phyloP scores from a whole-genome alignment of 2,329 filamentous ascomycete species.

The Cordyceps cateniannulata region DNA sequence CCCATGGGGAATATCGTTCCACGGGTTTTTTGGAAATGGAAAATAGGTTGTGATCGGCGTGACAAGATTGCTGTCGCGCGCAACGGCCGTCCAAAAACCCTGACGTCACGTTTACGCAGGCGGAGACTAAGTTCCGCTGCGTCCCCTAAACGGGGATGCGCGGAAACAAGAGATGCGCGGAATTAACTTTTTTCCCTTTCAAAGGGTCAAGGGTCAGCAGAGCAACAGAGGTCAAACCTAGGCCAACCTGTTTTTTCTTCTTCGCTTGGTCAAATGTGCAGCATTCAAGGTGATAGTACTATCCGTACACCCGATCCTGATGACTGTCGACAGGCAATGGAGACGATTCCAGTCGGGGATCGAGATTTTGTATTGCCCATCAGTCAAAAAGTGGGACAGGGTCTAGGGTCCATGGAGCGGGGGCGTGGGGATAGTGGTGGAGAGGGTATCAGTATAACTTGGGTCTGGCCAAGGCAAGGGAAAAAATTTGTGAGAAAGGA shows the following conservation, averaged over 20 bases:
- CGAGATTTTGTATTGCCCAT: constrained; percentile 13
- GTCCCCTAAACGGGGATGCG: background rate
- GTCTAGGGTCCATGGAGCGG: constrained; percentile 11
- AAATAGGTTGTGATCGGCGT: background rate
- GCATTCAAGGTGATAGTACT: background rate
- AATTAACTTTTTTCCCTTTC: background rate
- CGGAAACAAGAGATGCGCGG: background rate
- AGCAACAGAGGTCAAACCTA: background rate
- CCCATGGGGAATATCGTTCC: too few species aligned
- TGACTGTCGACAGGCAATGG: background rate
- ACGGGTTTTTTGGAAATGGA: background rate
- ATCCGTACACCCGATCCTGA: background rate
- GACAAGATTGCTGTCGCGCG: background rate
- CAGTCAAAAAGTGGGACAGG: constrained; percentile 10
- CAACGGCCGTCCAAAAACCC: background rate
- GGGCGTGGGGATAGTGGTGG: constrained; percentile 1
- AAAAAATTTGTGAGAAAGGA: background rate
- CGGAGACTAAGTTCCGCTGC: background rate
- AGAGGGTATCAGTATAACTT: background rate
- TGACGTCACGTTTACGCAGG: background rate
- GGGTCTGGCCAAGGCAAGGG: background rate
- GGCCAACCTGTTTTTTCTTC: background rate
- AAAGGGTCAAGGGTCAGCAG: background rate
- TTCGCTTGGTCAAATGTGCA: background rate
- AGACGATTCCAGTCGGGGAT: constrained; percentile 7